Base-by-base conservation (phyloP, 345 rosid species). In the Dipteronia sinensis region DNA sequence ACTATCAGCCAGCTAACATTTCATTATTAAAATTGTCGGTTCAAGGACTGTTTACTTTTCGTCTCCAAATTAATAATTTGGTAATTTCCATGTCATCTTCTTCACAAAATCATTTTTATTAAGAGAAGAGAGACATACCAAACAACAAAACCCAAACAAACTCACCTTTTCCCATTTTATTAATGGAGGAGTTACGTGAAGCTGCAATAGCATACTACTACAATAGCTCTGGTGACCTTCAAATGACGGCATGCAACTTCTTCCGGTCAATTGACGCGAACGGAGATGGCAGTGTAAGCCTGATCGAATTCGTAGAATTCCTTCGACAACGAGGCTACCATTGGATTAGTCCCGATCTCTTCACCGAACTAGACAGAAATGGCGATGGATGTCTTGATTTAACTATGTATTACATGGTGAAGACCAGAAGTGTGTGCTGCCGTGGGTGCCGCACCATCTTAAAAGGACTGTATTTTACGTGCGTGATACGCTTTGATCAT, bases 141-240 rank as follows among this genome's bases (percentile, higher is more conserved):
- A 27, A 27, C 27, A 27, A 27, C 27, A 27, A 1, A 27, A 27
- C 1, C 27, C 27, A 27, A 27, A 27, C 27, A 27, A 27, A 27
- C 27, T 27, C 27, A 27, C 27, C 27, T 27, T 27, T 27, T 27
- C 27, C 27, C 27, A 27, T 27, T 27, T 27, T 27, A 27, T 27
- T 27, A 27, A 27, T 27, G 75, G 66, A 72, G 49, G 75, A 72
- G 65, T n/a, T 72, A 34, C 29, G 49, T 59, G 19, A 31, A 72
- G 66, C 75, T n/a, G 66, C 65, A 25, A 58, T 55, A 17, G 49
- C 75, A 8, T 58, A 34, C 70, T 38, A 67, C 22, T 17, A 67
- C 70, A 67, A 38, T 3, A 12, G 46, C 46, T 67, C 70, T 19
- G 0, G 19, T 1, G 71, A 67, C 22, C 23, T 40, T 42, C 27